Base-by-base conservation (phyloP, 2,329 filamentous ascomycete genomes). In the Diaporthe sp. region DNA sequence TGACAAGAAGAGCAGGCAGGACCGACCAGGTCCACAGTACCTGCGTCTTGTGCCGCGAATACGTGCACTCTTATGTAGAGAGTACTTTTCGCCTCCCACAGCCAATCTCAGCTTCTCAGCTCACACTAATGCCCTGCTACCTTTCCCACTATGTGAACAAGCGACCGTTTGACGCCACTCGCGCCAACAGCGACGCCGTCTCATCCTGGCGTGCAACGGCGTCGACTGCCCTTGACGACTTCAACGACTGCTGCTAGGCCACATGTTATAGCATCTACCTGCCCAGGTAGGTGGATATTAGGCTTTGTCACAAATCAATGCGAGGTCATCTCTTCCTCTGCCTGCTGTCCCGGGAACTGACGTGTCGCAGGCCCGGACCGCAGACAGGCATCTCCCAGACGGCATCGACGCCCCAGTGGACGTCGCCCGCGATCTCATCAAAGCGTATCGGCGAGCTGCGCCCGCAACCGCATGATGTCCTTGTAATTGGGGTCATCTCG, bases 111-210 rank as follows among this genome's bases (percentile, higher is more conserved):
- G 60, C 39, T 61, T 61, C 22, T 44, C 39, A 31, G 39, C 65
- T 6, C n/a, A 15, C 49, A 55, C 65, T 70, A 55, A 39, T 9
- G 65, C 47, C 65, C 47, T 10, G 7, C 37, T 37, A 58, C 58
- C 47, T 31, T 51, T 51, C 8, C 61, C 31, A 34, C 31, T 25
- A 28, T 34, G n/a, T 39, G 49, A 28, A 34, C 65, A 55, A 70
- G 49, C 65, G 65, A 70, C 65, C 65, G 65, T 70, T 70, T 70
- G 47, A 53, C 65, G 65, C 65, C 65, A 70, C 65, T 55, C 49
- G 65, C 65, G 65, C 65, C 65, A 70, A 28, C n/a, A 51, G 49
- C 65, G 49, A 55, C 65, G 34, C 49, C 65, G 34, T 55, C 65
- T 70, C 47, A 28, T 25, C 31, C 47, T 70, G 34, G 65, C 34